Evolutionary conservation across 352 stramenopile species (phyloP).

Genomic region (Globisporangium alternatum): DNA sequence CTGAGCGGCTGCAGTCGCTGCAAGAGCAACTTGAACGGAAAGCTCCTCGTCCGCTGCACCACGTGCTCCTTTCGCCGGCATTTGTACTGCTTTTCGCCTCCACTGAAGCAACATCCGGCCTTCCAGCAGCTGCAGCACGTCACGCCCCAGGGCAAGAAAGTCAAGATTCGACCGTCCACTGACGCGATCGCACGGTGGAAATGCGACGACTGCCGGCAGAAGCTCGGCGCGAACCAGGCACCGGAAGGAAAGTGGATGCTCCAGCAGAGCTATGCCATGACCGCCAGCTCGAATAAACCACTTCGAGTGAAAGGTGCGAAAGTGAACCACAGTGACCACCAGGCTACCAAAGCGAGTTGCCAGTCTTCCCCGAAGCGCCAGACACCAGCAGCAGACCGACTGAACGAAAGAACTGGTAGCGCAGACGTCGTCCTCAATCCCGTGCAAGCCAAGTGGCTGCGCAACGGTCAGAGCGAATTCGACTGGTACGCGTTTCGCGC

Average conservation of each 20-base stretch:
- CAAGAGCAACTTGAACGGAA: conserved; percentile 65
- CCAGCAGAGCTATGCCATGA: background rate
- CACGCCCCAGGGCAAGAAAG: conserved; percentile 5
- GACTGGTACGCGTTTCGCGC: conserved; percentile 34
- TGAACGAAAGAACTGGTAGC: background rate
- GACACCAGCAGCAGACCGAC: background rate
- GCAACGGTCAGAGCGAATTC: background rate
- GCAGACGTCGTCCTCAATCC: background rate
- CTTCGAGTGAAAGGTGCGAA: background rate
- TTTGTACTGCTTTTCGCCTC: conserved; percentile 67
- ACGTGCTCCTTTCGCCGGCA: conserved; percentile 54
- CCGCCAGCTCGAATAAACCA: background rate
- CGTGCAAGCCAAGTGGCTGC: conserved; percentile 11
- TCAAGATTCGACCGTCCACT: conserved; percentile 4
- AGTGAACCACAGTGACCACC: background rate
- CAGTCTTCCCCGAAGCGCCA: background rate
- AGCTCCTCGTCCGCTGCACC: conserved; percentile 51
- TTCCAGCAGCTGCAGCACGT: conserved; percentile 21
- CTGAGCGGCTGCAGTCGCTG: conserved; percentile 37
- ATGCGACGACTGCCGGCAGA: conserved; percentile 23
- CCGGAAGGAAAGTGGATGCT: background rate
- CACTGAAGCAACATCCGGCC: conserved; percentile 57
- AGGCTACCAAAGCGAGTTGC: background rate
- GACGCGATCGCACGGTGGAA: conserved; percentile 24
- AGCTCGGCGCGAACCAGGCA: background rate